These are phyloP conservation scores for Melampsora abietis-canadensis DNA, from an alignment of 1,284 basidiomycete genomes.

Conservation along the genomic window DNA sequence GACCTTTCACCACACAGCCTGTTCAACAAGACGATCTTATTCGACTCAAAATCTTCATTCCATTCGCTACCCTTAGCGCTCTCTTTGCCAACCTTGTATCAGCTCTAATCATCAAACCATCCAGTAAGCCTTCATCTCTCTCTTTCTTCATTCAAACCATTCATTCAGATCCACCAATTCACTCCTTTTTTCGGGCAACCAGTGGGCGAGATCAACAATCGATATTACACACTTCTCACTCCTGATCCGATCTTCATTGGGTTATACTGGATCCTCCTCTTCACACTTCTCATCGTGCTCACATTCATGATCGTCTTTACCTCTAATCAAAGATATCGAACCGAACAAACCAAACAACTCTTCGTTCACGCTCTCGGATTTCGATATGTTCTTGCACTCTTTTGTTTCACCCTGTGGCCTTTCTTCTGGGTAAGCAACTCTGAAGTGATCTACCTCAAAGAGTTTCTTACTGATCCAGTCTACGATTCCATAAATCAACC, in stretches of 20 bases:
- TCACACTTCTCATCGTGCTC: conserved; percentile 31
- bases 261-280: conserved; percentile 35
- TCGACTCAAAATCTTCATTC: conserved; percentile 42
- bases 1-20: conserved; percentile 7
- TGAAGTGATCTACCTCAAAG: no score
- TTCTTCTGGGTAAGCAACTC: conserved; percentile 38
- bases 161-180: not conserved
- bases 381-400: conserved; percentile 35
- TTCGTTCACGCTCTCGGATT: conserved; percentile 41
- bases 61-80: conserved; percentile 36
- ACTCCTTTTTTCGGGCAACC: not conserved
- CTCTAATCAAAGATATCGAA: conserved; percentile 41
- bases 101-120: conserved; percentile 38
- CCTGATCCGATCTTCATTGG: conserved; percentile 33
- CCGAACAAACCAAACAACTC: conserved; percentile 42
- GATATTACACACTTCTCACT: conserved; percentile 40
- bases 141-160: not conserved
- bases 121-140: conserved; percentile 16
- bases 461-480: no score
- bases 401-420: conserved; percentile 40
- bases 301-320: conserved; percentile 38
- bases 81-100: conserved; percentile 37
- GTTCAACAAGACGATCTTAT: conserved; percentile 41
- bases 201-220: conserved; percentile 43
- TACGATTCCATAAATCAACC: no score